Conservation (phyloP, 225 moss, liverwort and hornwort genomes). For the Takakia lepidozioides region DNA sequence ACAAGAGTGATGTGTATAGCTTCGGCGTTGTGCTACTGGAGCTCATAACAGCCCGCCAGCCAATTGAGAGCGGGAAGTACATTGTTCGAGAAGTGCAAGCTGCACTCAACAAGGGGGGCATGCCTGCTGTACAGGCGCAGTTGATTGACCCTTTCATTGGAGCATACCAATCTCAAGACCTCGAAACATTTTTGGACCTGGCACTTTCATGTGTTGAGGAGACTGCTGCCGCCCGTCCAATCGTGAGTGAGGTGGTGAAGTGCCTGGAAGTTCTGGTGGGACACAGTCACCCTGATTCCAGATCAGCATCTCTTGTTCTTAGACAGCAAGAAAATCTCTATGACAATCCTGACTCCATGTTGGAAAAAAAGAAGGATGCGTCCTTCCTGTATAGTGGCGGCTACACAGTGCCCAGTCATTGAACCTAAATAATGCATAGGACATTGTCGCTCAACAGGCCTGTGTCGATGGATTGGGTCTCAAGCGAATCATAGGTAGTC, state of each 20-base stretch:
- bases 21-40: conserved; percentile 82
- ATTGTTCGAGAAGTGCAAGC: conserved; percentile 50
- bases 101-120: conserved; percentile 24
- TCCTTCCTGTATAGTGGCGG: no score
- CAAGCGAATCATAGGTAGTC: no score
- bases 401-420: no score
- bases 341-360: no score
- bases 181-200: conserved; percentile 33
- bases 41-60: conserved; percentile 40
- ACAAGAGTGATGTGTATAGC: conserved; percentile 86
- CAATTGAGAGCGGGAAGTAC: conserved; percentile 34
- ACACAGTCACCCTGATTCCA: no score
- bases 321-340: no score
- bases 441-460: no score
- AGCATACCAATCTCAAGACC: conserved; percentile 18
- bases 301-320: no score
- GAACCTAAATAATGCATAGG: no score
- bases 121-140: conserved; percentile 24
- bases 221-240: conserved; percentile 35
- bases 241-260: conserved; percentile 66
- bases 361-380: no score
- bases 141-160: conserved; percentile 45
- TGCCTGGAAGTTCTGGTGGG: conserved; percentile 56
- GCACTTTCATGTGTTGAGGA: conserved; percentile 70
- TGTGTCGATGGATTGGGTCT: no score